Evolutionary conservation across 345 rosid species (phyloP), one percentile per base, ranked within the genome.

Genomic region (Lepidium aucheri): DNA sequence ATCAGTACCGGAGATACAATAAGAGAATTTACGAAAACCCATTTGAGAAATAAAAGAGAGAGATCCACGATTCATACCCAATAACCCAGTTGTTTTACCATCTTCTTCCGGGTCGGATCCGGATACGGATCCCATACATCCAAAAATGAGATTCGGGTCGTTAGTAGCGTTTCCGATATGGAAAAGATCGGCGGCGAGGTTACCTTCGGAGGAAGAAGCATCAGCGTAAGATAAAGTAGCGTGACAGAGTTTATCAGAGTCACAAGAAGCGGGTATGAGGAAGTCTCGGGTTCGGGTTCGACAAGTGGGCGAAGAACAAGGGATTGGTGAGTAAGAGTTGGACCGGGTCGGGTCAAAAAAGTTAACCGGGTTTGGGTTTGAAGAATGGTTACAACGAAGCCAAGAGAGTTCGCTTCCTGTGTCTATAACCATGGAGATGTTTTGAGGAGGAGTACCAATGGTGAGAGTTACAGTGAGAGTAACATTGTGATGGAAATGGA

Each of bases 331-430:
- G 69, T 92, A 92, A 14, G 98, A 82, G 12, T 68, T 60, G 2
- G 96, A 92, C 9, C 76, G 85, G 70, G 54, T 77, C 68, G 88
- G 87, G 82, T 89, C 81, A 52, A 87, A 89, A 0, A 26, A 44
- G 49, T 74, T 14, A 7, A 44, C 6, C 64, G 85, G 82, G 64
- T 71, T 69, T 9, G 53, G 38, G 7, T 50, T 67, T 18, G 69
- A 6, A 13, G 72, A 45, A 16, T 28, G 81, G 83, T 84, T 87
- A 72, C 98, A 92, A n/a, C 79, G 86, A 28, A 91, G 82, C 98
- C 98, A 91, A 13, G 95, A 81, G 74, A 88, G 96, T 67, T 91
- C 98, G 61, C 95, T 86, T 13, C 98, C 96, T 4, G 98, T 91
- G 85, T 91, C 96, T 33, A 91, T 67, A 38, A 86, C 98, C 91